Evolutionary conservation across 345 rosid species (phyloP), one percentile per base, ranked within the genome.

Genomic region (Syzygium oleosum): DNA sequence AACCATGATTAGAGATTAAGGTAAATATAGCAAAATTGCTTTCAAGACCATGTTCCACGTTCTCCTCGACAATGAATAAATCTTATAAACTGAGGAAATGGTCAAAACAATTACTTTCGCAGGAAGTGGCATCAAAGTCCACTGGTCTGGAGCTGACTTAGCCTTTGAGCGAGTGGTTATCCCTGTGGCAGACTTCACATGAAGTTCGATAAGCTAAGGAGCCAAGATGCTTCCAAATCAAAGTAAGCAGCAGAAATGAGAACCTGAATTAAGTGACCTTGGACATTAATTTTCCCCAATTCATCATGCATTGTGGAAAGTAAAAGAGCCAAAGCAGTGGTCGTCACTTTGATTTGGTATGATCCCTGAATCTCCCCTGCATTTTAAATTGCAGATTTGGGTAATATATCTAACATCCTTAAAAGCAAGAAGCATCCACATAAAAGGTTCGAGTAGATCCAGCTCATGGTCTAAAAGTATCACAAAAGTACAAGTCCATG

Each of bases 91-190:
- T 4, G 53, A 43, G 78, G 59, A 31, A 59, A 59, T 83, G 2
- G 17, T 78, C 31, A 84, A 86, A 34, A 84, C 83, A 59, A 85
- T 86, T 92, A 95, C 99, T 98, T 96, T 97, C 52, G 86, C 93
- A 90, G 99, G 97, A 73, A 97, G 95, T 63, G 95, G 94, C 85
- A 95, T 87, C 86, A 92, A 78, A 46, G 96, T 95, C 99, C 99
- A 97, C 83, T 91, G 95, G 89, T 96, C 97, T n/a, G 98, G 99
- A 91, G 94, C 92, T 43, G 88, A 90, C 93, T 94, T 97, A 91
- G 98, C 93, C 93, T 94, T 97, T 85, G 99, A 95, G 73, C 99
- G 99, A 86, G 99, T 96, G 87, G 93, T 95, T 93, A 97, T 94
- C 91, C 97, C 99, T 88, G 93, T 88, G 73, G 90, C 89, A 84